These are phyloP conservation scores for Podila epicladia DNA, from an alignment of 192 early-diverging fungal genomes.

Conservation along the genomic window DNA sequence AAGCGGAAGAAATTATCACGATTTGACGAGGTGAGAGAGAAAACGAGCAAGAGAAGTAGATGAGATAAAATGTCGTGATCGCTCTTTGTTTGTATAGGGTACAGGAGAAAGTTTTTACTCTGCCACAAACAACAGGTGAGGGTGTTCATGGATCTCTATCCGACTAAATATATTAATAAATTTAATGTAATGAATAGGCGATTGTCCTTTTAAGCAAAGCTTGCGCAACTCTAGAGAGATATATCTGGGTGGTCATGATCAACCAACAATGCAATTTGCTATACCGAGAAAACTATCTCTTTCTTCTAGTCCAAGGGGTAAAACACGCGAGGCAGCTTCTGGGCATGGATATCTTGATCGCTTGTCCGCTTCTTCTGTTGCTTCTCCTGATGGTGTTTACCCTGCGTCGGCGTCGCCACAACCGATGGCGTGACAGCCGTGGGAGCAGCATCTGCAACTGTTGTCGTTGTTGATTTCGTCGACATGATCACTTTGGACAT, in stretches of 20 bases:
- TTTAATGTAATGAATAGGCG: too few relatives aligned
- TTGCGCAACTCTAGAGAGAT: too few relatives aligned
- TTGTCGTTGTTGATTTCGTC: not conserved
- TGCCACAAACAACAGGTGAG: too few relatives aligned
- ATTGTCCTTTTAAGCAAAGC: too few relatives aligned
- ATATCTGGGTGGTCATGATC: not conserved
- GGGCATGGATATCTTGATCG: not conserved
- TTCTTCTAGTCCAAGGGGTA: slow-evolving; percentile 28
- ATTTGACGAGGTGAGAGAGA: too few relatives aligned
- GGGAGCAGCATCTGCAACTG: not conserved
- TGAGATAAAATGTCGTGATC: too few relatives aligned
- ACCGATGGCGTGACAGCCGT: not conserved
- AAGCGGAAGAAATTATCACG: too few relatives aligned
- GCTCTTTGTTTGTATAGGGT: too few relatives aligned
- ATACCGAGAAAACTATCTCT: not conserved
- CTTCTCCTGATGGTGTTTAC: not conserved
- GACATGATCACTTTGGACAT: slow-evolving; percentile 38
- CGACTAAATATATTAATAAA: too few relatives aligned
- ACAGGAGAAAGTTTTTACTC: too few relatives aligned
- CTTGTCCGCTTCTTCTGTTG: not conserved
- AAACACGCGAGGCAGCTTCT: slow-evolving; percentile 36
- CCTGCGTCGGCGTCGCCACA: not conserved
- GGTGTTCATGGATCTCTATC: too few relatives aligned
- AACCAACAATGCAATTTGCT: not conserved
- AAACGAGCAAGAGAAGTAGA: too few relatives aligned